Evolutionary conservation across 139 green algal species (phyloP), one percentile per base, ranked within the genome.

Genomic region (Edaphochlamys debaryana): DNA sequence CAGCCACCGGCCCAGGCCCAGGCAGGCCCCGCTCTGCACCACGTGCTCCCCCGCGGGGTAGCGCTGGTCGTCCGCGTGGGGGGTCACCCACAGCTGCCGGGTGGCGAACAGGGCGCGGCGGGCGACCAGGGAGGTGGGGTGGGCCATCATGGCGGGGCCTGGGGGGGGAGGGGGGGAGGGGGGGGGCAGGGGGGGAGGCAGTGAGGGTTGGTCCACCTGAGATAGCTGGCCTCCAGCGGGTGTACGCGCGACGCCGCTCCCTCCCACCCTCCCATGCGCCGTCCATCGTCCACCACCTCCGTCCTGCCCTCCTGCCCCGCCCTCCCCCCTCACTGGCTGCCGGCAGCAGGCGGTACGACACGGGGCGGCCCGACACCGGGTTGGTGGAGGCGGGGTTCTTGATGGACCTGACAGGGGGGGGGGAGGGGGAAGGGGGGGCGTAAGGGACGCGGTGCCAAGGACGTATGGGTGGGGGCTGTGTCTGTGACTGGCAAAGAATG

Each of bases 31-130:
- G 60, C 67, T 86, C 77, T 95, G 88, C 56, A 96, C 87, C n/a
- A 95, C 93, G 85, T 94, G 95, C 52, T 95, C 89, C 4, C 94
- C 94, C 30, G 94, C 91, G 1, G 94, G 91, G 62, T 84, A 97
- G 42, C 86, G 83, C 88, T 98, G 90, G 17, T 77, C 78, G 42
- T 96, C 94, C 27, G 40, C 67, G 84, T 97, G 82, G 2, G 89
- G 89, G 0, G 94, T 98, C 36, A 98, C 94, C 89, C 92, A 96
- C 41, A 96, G 80, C 72, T 93, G 86, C 82, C 94, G 93, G 54
- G 87, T 93, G 37, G 95, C 95, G 88, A 98, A 98, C 41, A 82
- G 70, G 19, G 87, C 91, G 37, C 92, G 80, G 67, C 84, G 85
- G 15, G 63, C 71, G 32, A 94, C 89, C 67, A 90, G 77, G 70